Percentiles rank a stretch among this genome's conserved stretches.
These are phyloP conservation scores for Russula abietina DNA, from an alignment of 768 basidiomycete genomes.

Conservation along the genomic window DNA sequence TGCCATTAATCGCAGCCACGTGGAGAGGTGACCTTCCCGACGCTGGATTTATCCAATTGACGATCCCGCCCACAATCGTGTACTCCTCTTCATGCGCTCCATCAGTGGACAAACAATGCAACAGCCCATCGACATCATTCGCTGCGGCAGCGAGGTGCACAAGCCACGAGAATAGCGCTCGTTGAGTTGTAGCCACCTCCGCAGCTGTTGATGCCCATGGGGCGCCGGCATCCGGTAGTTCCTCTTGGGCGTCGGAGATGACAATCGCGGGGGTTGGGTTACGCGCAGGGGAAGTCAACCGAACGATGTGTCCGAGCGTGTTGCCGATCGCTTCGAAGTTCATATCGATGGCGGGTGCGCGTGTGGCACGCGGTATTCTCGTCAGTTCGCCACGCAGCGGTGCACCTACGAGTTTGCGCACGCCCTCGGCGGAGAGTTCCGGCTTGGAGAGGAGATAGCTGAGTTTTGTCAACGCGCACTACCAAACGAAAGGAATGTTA, in stretches of 20 bases:
- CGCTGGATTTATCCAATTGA: conserved; percentile 64
- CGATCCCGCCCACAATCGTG: conserved; percentile 58
- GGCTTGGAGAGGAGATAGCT: conserved; percentile 85
- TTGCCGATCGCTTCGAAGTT: conserved; percentile 57
- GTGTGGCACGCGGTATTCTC: conserved; percentile 36
- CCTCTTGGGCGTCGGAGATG: conserved; percentile 35
- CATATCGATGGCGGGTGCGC: conserved; percentile 39
- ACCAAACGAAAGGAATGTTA: background rate
- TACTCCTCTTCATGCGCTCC: conserved; percentile 26
- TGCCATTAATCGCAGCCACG: conserved; percentile 68
- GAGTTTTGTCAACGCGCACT: conserved; percentile 90
- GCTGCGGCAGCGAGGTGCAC: conserved; percentile 73
- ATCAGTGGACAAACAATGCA: conserved; percentile 45
- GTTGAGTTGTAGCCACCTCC: conserved; percentile 64
- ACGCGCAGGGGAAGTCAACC: conserved; percentile 44
- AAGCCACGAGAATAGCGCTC: conserved; percentile 67
- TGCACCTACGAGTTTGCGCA: conserved; percentile 67
- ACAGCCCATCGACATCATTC: conserved; percentile 58
- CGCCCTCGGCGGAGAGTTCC: conserved; percentile 58
- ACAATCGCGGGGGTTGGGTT: conserved; percentile 36
- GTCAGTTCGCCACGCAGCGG: conserved; percentile 90
- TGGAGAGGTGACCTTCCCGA: conserved; percentile 76
- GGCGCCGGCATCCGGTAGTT: conserved; percentile 42
- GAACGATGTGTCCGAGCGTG: conserved; percentile 62
- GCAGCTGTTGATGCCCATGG: conserved; percentile 76